phyloP scores from a whole-genome alignment of 2,329 filamentous ascomycete genomes.

The Arthrobotrys iridis region DNA sequence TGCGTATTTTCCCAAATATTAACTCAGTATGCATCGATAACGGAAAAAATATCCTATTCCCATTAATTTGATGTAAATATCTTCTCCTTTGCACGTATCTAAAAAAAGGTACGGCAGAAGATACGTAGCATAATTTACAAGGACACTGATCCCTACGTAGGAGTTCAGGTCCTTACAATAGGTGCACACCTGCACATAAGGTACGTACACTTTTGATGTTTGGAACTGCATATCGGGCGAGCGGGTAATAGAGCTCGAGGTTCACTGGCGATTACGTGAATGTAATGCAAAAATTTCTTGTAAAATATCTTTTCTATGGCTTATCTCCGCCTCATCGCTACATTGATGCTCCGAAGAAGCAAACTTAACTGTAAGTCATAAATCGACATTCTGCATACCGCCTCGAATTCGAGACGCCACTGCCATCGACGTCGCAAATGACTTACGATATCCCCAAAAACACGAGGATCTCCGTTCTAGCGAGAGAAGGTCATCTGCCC shows the following conservation, averaged over 20 bases:
- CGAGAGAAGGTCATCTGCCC: slow-evolving; percentile 1
- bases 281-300: slow-evolving; percentile 13
- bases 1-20: not conserved
- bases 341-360: not conserved
- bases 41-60: not conserved
- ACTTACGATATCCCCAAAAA: not conserved
- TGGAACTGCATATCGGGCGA: not conserved
- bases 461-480: slow-evolving; percentile 2
- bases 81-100: not conserved
- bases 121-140: not conserved
- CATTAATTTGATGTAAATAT: not conserved
- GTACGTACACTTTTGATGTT: slow-evolving; percentile 1
- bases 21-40: not conserved
- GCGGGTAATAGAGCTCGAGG: not conserved
- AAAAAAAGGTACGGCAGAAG: not conserved
- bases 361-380: not conserved
- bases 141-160: not conserved
- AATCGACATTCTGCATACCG: slow-evolving; percentile 30
- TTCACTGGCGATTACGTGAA: slow-evolving; percentile 8
- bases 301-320: not conserved
- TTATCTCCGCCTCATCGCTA: slow-evolving; percentile 25
- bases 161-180: no score
- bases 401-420: slow-evolving; percentile 30
- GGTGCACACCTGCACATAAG: not conserved
- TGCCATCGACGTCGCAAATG: not conserved